Percentiles rank a stretch among this genome's conserved stretches.
Evolutionary conservation across 2,329 filamentous ascomycete genomes (phyloP).

Genomic region (Pseudogymnoascus sp.): DNA sequence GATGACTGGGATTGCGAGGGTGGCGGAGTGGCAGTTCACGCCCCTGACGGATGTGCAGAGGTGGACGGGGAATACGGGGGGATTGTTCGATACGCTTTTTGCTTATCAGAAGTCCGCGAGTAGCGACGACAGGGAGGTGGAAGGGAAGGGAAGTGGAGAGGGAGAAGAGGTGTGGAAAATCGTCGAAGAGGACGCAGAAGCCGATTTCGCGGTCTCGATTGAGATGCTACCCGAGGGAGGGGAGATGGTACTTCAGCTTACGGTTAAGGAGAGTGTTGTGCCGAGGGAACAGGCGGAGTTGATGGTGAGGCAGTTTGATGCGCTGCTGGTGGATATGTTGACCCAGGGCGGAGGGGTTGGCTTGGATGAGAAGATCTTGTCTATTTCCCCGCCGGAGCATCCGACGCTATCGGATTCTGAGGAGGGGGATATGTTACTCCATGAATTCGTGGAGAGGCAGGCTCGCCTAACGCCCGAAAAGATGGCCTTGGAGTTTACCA

Average conservation of each 20-base stretch:
- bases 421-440: conserved; percentile 49
- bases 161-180: conserved; percentile 46
- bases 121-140: background rate
- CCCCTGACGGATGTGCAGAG: conserved; percentile 65
- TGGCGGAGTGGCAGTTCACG: conserved; percentile 63
- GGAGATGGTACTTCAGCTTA: conserved; percentile 53
- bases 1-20: conserved; percentile 53
- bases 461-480: conserved; percentile 47
- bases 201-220: conserved; percentile 73
- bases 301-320: conserved; percentile 64
- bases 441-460: conserved; percentile 67
- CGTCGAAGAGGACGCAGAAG: conserved; percentile 55
- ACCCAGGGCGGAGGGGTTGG: conserved; percentile 4
- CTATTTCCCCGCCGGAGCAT: conserved; percentile 55
- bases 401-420: conserved; percentile 42
- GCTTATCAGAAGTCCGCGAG: conserved; percentile 61
- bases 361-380: conserved; percentile 39
- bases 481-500: conserved; percentile 67
- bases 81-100: conserved; percentile 76
- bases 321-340: conserved; percentile 51
- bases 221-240: conserved; percentile 57
- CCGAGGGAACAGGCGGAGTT: conserved; percentile 58
- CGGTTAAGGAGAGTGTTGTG: conserved; percentile 54
- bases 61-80: conserved; percentile 56
- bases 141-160: conserved; percentile 18